A percentile compares a stretch with the other conserved stretches of the same genome.
phyloP scores from a whole-genome alignment of 2,329 filamentous ascomycete species.

The Zymoseptoria ardabiliae region DNA sequence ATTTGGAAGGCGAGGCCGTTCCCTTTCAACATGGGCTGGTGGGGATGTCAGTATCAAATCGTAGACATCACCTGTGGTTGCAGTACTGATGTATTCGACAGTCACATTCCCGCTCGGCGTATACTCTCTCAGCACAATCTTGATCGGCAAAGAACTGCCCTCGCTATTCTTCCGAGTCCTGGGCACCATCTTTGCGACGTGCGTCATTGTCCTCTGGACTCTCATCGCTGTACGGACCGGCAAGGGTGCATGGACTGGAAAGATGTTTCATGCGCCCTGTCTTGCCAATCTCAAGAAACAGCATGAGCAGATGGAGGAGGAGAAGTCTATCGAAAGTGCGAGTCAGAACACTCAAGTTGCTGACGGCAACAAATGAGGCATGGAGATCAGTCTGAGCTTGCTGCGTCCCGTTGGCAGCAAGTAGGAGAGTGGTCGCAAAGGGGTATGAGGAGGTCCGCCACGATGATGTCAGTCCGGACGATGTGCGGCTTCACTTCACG shows the following conservation, averaged over 20 bases:
- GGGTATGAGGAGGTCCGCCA: too few species aligned
- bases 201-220: slow-evolving; percentile 49
- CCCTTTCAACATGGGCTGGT: slow-evolving; percentile 59
- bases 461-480: too few species aligned
- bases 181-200: slow-evolving; percentile 46
- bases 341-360: background rate
- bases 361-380: background rate
- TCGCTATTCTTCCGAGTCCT: slow-evolving; percentile 49
- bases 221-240: slow-evolving; percentile 9
- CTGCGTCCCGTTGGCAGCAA: too few species aligned
- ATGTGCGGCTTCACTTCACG: too few species aligned
- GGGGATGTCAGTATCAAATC: slow-evolving; percentile 29
- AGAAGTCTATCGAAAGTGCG: slow-evolving; percentile 6
- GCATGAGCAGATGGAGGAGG: slow-evolving; percentile 8
- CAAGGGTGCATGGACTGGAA: slow-evolving; percentile 11
- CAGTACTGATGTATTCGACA: background rate
- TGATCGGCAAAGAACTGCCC: slow-evolving; percentile 45
- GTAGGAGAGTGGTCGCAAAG: too few species aligned
- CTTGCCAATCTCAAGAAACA: slow-evolving; percentile 12
- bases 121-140: slow-evolving; percentile 43
- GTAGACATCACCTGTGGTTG: background rate
- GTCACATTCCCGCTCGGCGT: slow-evolving; percentile 55
- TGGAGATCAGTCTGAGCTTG: background rate
- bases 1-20: slow-evolving; percentile 35
- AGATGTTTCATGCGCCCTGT: slow-evolving; percentile 14